These are phyloP conservation scores for Globisporangium recalcitrans DNA, from an alignment of 352 stramenopile genomes.

Conservation along the genomic window DNA sequence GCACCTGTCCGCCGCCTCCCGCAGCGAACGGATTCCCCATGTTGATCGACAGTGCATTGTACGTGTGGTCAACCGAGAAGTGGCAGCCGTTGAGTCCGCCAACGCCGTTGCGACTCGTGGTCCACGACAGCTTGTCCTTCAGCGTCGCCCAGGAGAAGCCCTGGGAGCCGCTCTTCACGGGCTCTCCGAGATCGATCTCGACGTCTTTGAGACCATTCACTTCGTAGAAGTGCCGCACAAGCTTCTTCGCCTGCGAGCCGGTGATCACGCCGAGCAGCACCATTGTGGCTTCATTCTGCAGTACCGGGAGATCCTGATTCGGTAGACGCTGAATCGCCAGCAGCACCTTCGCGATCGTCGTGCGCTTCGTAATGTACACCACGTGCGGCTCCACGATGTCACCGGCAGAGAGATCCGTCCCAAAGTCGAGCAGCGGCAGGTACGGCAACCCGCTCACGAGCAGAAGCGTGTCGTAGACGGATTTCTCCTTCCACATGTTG, in stretches of 20 bases:
- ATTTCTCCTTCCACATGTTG: constrained; percentile 64
- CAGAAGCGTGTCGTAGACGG: constrained; percentile 82
- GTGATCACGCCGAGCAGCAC: constrained; percentile 63
- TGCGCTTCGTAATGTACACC: constrained; percentile 72
- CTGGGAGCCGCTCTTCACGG: constrained; percentile 24
- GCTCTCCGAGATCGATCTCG: constrained; percentile 72
- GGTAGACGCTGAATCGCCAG: constrained; percentile 69
- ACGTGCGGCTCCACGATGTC: constrained; percentile 72
- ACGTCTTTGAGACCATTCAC: constrained; percentile 38
- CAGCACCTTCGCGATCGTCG: constrained; percentile 59
- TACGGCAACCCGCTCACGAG: constrained; percentile 75
- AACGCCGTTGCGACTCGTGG: constrained; percentile 25
- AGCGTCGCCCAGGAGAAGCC: constrained; percentile 60
- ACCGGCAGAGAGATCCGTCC: constrained; percentile 39
- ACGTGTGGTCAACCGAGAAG: constrained; percentile 60
- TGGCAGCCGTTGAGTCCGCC: constrained; percentile 65
- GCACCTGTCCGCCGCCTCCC: constrained; percentile 22
- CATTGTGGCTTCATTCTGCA: constrained; percentile 65
- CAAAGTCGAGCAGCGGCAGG: constrained; percentile 77
- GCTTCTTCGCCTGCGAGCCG: constrained; percentile 46
- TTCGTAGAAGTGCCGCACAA: constrained; percentile 66
- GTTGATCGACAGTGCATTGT: constrained; percentile 49
- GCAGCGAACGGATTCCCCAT: constrained; percentile 13
- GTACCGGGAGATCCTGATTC: constrained; percentile 67
- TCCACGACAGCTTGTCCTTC: constrained; percentile 45